phyloP scores from a whole-genome alignment of 2,329 filamentous ascomycete species.

The Orbilia oligospora region DNA sequence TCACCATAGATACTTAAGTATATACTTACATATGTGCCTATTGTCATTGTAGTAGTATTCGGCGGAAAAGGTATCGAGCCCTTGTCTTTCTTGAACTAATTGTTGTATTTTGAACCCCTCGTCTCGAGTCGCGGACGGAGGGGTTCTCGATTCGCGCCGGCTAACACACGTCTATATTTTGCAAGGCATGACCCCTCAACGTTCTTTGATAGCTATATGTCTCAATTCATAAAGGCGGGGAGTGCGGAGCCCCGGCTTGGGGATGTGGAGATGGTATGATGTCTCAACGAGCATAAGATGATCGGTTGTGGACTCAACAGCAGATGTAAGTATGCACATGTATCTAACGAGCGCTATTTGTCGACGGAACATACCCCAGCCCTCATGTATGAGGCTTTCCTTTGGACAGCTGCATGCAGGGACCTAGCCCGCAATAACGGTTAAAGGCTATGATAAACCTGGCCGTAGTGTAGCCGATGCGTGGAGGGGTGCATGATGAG shows the following conservation, averaged over 20 bases:
- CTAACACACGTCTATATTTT: neutral
- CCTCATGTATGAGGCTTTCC: constrained; percentile 10
- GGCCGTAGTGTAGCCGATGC: constrained; percentile 48
- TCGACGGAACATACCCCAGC: constrained; percentile 56
- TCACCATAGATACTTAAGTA: neutral
- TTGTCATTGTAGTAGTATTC: neutral
- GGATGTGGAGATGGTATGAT: constrained; percentile 45
- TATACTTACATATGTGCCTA: no score
- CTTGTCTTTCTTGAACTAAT: neutral
- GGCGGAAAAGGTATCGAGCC: no score
- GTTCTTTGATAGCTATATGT: neutral
- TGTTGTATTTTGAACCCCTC: constrained; percentile 21
- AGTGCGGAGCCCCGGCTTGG: constrained; percentile 54
- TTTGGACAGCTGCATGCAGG: constrained; percentile 58
- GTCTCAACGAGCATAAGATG: constrained; percentile 40
- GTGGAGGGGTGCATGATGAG: constrained; percentile 26
- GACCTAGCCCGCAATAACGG: constrained; percentile 58
- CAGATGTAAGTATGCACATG: no score
- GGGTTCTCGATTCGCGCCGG: constrained; percentile 22
- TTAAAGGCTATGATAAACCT: constrained; percentile 52
- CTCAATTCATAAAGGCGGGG: constrained; percentile 27
- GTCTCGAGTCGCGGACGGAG: constrained; percentile 36
- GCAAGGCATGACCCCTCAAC: constrained; percentile 17
- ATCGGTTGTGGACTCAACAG: constrained; percentile 31
- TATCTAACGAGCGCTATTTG: constrained; percentile 31